Percentiles rank a stretch among this genome's conserved stretches.
Conservation (phyloP, 2,329 filamentous ascomycete species). For the Piedraia hortae region DNA sequence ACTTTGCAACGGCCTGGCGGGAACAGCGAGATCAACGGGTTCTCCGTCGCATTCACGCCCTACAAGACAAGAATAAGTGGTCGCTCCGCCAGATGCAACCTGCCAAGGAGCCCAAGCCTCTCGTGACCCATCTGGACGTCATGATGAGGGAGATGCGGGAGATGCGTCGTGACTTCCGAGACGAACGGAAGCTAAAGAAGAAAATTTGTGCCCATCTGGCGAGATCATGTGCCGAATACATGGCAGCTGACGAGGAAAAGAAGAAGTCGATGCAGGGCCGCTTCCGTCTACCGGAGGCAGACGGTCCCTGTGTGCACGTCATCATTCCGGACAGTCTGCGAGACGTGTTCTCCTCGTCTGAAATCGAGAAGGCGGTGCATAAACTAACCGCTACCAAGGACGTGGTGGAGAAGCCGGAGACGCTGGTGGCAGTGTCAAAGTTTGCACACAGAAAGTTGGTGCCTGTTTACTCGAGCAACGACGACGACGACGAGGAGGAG, state of each 20-base stretch:
- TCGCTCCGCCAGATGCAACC: conserved; percentile 71
- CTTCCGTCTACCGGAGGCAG: conserved; percentile 12
- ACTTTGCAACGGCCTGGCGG: conserved; percentile 56
- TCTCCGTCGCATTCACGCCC: conserved; percentile 58
- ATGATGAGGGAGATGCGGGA: conserved; percentile 80
- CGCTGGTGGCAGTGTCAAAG: conserved; percentile 38
- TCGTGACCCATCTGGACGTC: conserved; percentile 59
- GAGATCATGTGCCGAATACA: conserved; percentile 60
- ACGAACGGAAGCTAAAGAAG: conserved; percentile 85
- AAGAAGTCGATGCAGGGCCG: conserved; percentile 41
- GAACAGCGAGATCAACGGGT: conserved; percentile 75
- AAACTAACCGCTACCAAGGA: conserved; percentile 7
- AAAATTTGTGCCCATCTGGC: conserved; percentile 56
- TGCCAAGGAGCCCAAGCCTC: conserved; percentile 50
- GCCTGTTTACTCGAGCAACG: conserved; percentile 40
- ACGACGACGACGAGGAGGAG: conserved; percentile 27
- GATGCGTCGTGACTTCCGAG: conserved; percentile 90
- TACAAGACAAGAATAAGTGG: conserved; percentile 83
- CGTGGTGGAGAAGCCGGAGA: conserved; percentile 5
- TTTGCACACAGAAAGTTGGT: conserved; percentile 58
- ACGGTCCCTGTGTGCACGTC: no score
- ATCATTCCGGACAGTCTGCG: conserved; percentile 8
- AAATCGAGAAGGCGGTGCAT: conserved; percentile 10
- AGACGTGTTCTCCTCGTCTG: conserved; percentile 9
- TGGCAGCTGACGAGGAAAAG: conserved; percentile 34